Conservation (phyloP, 1,284 basidiomycete species). For the Microbotryum scabiosae region DNA sequence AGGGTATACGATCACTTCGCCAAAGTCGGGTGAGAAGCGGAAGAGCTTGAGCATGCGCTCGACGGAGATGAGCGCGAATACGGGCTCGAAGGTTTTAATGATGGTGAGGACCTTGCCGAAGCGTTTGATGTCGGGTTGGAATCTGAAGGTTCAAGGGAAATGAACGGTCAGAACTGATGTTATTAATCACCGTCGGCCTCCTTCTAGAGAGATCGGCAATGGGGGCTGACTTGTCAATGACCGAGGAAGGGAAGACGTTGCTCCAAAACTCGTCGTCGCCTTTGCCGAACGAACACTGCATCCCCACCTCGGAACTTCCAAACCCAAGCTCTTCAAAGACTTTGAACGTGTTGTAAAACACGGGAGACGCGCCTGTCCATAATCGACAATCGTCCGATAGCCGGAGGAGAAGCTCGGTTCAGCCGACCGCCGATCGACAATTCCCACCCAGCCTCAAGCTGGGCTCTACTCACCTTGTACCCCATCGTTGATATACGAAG, state of each 20-base stretch:
- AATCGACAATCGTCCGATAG: slow-evolving; percentile 12
- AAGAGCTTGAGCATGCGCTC: slow-evolving; percentile 53
- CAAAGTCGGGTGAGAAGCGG: slow-evolving; percentile 49
- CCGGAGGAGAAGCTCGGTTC: slow-evolving; percentile 35
- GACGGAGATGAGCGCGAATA: slow-evolving; percentile 55
- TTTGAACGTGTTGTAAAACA: slow-evolving; percentile 30
- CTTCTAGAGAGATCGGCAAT: not conserved
- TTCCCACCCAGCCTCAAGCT: slow-evolving; percentile 40
- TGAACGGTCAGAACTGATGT: not conserved
- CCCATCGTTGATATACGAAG: slow-evolving; percentile 32
- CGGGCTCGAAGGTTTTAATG: slow-evolving; percentile 49
- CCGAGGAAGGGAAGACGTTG: slow-evolving; percentile 54
- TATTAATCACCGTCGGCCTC: not conserved
- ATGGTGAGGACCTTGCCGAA: slow-evolving; percentile 51
- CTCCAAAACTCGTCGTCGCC: slow-evolving; percentile 53
- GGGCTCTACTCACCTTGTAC: slow-evolving; percentile 20
- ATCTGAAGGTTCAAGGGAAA: not conserved
- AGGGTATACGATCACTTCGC: slow-evolving; percentile 40
- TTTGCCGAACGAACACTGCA: slow-evolving; percentile 59
- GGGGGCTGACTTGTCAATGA: slow-evolving; percentile 40
- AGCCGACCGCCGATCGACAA: slow-evolving; percentile 49
- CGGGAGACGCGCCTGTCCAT: slow-evolving; percentile 14
- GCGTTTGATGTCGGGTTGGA: slow-evolving; percentile 48
- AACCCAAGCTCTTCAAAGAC: slow-evolving; percentile 52
- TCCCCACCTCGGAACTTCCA: slow-evolving; percentile 49